These are phyloP conservation scores for Yarrowia divulgata DNA, from an alignment of 805 yeast species.

Conservation along the genomic window DNA sequence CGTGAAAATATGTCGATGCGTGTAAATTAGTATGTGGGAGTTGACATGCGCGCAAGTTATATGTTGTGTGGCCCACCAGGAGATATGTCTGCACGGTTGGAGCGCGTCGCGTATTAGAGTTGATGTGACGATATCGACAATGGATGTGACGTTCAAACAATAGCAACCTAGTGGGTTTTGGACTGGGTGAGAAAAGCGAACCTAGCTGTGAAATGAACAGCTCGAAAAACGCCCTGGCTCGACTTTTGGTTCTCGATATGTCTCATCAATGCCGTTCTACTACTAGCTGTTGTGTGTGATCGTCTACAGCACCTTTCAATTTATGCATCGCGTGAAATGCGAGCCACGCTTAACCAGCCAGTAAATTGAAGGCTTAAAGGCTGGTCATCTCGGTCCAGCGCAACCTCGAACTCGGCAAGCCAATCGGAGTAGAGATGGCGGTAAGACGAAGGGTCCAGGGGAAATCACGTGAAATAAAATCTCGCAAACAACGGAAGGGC, in stretches of 20 bases:
- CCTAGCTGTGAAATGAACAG: background rate
- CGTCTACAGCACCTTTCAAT: conserved; percentile 32
- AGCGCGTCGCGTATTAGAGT: conserved; percentile 39
- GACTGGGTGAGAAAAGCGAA: background rate
- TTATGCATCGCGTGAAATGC: conserved; percentile 38
- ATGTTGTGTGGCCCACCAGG: conserved; percentile 40
- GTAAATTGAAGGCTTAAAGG: conserved; percentile 18
- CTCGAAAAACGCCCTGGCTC: background rate
- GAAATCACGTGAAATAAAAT: too few species aligned
- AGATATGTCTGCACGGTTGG: conserved; percentile 30
- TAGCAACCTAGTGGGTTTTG: background rate
- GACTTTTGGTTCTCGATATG: background rate
- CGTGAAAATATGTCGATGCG: conserved; percentile 28
- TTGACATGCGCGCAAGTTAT: conserved; percentile 29
- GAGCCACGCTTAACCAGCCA: conserved; percentile 38
- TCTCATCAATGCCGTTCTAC: background rate
- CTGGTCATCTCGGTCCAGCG: background rate
- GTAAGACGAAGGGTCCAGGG: too few species aligned
- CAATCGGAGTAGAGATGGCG: background rate
- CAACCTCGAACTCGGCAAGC: background rate
- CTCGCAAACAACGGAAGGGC: too few species aligned
- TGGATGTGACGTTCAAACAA: conserved; percentile 6
- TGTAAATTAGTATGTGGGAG: conserved; percentile 34
- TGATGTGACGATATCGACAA: conserved; percentile 26
- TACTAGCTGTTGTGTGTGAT: conserved; percentile 1